Evolutionary conservation across 257 asterid genomes (phyloP).

Genomic region (Gentiana macrophylla): DNA sequence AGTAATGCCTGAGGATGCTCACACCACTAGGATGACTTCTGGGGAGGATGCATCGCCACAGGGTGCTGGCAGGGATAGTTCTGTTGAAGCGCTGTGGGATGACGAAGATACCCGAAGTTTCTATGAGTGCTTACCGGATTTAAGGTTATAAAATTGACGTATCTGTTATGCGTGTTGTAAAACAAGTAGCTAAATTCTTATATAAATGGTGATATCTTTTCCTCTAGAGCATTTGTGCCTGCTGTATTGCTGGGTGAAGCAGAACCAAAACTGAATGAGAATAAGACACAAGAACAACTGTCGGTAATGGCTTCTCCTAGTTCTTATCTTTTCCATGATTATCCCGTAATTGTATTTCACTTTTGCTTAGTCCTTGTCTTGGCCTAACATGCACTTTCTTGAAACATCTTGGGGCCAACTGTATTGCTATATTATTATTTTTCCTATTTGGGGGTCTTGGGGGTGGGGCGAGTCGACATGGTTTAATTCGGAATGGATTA

Average conservation of each 20-base stretch:
- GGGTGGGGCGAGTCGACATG: no score
- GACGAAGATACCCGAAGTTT: conserved; percentile 97
- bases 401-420: no score
- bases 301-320: conserved; percentile 29
- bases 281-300: conserved; percentile 65
- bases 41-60: conserved; percentile 78
- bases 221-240: conserved; percentile 92
- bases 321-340: no score
- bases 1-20: conserved; percentile 97
- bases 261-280: conserved; percentile 66
- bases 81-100: conserved; percentile 91
- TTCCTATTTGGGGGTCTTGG: no score
- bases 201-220: conserved; percentile 2
- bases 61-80: conserved; percentile 66
- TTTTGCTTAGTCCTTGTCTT: no score
- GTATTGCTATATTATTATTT: no score
- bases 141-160: conserved; percentile 42
- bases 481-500: no score
- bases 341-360: no score
- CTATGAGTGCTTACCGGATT: conserved; percentile 94
- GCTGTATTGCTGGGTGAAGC: conserved; percentile 96
- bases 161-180: conserved; percentile 14
- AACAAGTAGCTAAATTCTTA: neutral
- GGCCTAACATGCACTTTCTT: no score
- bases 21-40: conserved; percentile 88